phyloP scores from a whole-genome alignment of 2,329 filamentous ascomycete species.

The Trichoderma gracile region DNA sequence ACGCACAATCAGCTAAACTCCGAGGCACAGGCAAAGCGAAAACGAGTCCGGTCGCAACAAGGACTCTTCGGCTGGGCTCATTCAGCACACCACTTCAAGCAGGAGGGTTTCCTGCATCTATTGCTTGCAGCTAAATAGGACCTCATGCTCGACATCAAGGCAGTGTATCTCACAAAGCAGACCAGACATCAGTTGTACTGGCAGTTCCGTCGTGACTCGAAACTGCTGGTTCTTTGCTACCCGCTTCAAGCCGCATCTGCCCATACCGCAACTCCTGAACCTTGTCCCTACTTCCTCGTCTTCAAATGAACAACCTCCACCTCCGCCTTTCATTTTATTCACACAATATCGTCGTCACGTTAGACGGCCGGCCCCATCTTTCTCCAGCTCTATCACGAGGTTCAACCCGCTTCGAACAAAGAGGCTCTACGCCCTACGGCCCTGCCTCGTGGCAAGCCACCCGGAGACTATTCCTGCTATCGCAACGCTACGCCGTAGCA shows the following conservation, averaged over 20 bases:
- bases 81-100: background rate
- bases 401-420: background rate
- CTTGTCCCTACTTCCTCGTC: background rate
- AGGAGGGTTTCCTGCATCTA: background rate
- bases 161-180: background rate
- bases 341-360: conserved; percentile 6
- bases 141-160: background rate
- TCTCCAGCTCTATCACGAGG: background rate
- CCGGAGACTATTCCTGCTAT: conserved; percentile 9
- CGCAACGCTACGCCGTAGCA: background rate
- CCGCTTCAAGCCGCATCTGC: conserved; percentile 18
- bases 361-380: conserved; percentile 19
- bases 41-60: no score
- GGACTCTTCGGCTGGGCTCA: no score
- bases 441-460: conserved; percentile 19
- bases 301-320: background rate
- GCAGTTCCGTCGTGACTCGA: background rate
- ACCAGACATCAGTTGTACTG: background rate
- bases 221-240: background rate
- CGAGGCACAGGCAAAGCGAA: no score
- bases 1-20: background rate
- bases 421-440: background rate
- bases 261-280: background rate
- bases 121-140: background rate
- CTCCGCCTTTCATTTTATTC: background rate